Base-by-base conservation (phyloP, 768 basidiomycete species). In the Daedaleopsis sinensis region DNA sequence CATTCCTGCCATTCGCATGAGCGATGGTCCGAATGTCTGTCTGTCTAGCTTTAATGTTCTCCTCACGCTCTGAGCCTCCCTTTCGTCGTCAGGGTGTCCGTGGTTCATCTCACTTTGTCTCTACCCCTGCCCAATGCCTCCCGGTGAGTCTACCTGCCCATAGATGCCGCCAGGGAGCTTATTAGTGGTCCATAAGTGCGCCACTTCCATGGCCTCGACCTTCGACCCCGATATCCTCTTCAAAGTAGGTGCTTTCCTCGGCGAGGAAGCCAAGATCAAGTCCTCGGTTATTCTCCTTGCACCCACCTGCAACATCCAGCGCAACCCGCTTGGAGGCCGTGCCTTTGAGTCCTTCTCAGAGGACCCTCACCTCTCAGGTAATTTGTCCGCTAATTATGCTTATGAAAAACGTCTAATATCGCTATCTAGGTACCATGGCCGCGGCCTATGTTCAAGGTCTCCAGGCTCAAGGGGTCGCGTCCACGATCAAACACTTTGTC, bases 231-330 rank as follows among this genome's bases (percentile, higher is more conserved):
- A 84, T 7, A 77, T 90, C 47, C 73, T 89, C 43, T 70, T 75
- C 36, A 67, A 82, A 51, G 82, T 83, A 38, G 89, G 88, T 36
- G 72, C 70, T 19, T 85, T 89, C 55, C 77, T 92, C 51, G 89
- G 79, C 0, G 76, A 82, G 59, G 89, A 91, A 71, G 79, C 87
- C 27, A 89, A 89, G 66, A 75, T 80, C 65, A 88, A 88, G 68
- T 84, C 85, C 7, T 83, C 84, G 1, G 82, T 84, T 37, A 76
- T 88, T 36, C 75, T 90, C 15, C 79, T 90, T 23, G 88, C 87
- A 1, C 90, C 88, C 10, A 91, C 90, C 0, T 88, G 87, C 73
- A 91, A 90, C 70, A 90, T 89, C 50, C 88, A 87, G 69, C 81
- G 89, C 42, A 82, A 81, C 11, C 85, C 84, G 16, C 74, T 86